Percentiles rank a stretch among this genome's conserved stretches.
Conservation (phyloP, 805 yeast species). For the Starmera amethionina region DNA sequence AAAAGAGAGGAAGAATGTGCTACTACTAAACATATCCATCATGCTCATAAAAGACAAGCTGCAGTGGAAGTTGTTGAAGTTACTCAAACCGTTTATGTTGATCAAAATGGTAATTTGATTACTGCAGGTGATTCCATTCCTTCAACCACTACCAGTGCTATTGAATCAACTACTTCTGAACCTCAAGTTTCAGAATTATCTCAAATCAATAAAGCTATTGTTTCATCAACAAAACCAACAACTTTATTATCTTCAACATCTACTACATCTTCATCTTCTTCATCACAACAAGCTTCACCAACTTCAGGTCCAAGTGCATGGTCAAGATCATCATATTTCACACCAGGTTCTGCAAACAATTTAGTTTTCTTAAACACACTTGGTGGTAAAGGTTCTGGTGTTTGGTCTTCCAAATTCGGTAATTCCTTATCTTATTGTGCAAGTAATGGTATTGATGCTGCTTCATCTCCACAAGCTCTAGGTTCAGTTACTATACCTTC, state of each 20-base stretch:
- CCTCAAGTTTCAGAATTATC: conserved; percentile 5
- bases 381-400: conserved; percentile 90
- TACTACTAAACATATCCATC: conserved; percentile 30
- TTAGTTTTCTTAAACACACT: conserved; percentile 74
- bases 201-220: conserved; percentile 4
- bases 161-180: conserved; percentile 11
- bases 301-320: conserved; percentile 43
- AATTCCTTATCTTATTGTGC: conserved; percentile 83
- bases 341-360: conserved; percentile 63
- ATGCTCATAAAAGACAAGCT: conserved; percentile 46
- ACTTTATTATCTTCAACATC: conserved; percentile 8
- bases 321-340: conserved; percentile 69
- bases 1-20: conserved; percentile 28
- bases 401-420: conserved; percentile 81
- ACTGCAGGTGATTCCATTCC: conserved; percentile 14
- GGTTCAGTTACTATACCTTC: conserved; percentile 61
- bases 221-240: conserved; percentile 16
- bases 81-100: conserved; percentile 69
- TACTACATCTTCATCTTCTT: conserved; percentile 16
- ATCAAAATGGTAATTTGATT: conserved; percentile 38
- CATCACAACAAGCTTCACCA: conserved; percentile 24
- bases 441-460: conserved; percentile 66
- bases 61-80: conserved; percentile 60
- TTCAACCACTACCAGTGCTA: conserved; percentile 17
- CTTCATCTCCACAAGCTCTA: conserved; percentile 59